Conservation (phyloP, 2,329 filamentous ascomycete genomes). For the Aspergillus tubingensis region DNA sequence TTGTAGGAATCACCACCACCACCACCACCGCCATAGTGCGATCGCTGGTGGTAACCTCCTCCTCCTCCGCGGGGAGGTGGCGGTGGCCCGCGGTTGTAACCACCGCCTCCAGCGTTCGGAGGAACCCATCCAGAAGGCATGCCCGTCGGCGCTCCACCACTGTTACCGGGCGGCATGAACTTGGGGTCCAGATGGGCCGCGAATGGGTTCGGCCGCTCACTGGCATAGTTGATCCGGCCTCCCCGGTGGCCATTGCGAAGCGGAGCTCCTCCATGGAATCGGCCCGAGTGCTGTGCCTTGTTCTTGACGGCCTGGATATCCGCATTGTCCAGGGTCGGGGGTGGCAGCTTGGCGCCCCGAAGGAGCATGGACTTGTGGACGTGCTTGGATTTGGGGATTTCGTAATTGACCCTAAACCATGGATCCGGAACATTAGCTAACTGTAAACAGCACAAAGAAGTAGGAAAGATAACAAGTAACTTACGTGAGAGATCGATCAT, state of each 20-base stretch:
- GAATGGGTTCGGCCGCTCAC: conserved; percentile 44
- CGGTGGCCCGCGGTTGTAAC: conserved; percentile 40
- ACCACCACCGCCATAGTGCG: conserved; percentile 6
- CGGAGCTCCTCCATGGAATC: conserved; percentile 69
- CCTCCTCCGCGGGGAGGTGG: conserved; percentile 40
- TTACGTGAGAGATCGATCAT: conserved; percentile 83
- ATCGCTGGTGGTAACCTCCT: conserved; percentile 25
- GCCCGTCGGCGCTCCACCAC: conserved; percentile 29
- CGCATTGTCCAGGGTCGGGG: conserved; percentile 69
- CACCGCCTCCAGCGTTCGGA: conserved; percentile 32
- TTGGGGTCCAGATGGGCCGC: conserved; percentile 50
- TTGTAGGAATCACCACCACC: conserved; percentile 24
- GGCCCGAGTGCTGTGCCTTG: conserved; percentile 66
- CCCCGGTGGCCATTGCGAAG: conserved; percentile 53
- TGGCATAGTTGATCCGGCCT: conserved; percentile 58
- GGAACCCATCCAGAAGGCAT: conserved; percentile 41
- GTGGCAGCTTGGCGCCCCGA: conserved; percentile 73
- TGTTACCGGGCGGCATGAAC: conserved; percentile 39
- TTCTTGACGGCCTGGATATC: conserved; percentile 74
- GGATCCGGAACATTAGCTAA: conserved; percentile 31
- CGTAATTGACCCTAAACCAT: conserved; percentile 71
- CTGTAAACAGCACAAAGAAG: not conserved
- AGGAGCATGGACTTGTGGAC: conserved; percentile 93
- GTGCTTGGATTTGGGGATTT: conserved; percentile 71
- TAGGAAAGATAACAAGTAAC: conserved; percentile 32